These are phyloP conservation scores for Penicillium egyptiacum DNA, from an alignment of 495 filamentous ascomycete genomes.

Conservation along the genomic window DNA sequence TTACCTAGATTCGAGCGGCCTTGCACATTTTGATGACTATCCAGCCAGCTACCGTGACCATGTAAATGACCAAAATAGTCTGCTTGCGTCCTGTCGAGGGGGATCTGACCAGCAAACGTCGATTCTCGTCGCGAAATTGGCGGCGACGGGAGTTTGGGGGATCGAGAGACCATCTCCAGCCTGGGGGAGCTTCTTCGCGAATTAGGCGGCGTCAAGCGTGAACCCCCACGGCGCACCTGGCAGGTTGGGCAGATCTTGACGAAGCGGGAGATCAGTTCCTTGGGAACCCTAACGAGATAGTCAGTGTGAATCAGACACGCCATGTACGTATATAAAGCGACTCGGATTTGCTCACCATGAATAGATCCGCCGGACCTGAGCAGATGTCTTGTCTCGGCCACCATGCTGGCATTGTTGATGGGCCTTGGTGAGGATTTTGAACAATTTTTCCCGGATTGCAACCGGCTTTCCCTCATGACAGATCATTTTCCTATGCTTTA, in stretches of 20 bases:
- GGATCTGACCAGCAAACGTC: conserved; percentile 25
- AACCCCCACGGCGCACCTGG: conserved; percentile 47
- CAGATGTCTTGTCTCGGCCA: conserved; percentile 61
- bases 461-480: conserved; percentile 61
- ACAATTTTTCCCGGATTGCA: conserved; percentile 58
- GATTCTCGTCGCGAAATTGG: conserved; percentile 42
- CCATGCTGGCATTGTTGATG: conserved; percentile 60
- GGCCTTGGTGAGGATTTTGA: conserved; percentile 56
- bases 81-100: conserved; percentile 33
- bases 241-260: conserved; percentile 58
- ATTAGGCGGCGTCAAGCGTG: conserved; percentile 46
- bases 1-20: conserved; percentile 22
- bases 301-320: conserved; percentile 5
- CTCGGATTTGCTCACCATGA: conserved; percentile 48
- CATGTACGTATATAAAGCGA: not conserved
- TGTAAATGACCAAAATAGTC: conserved; percentile 37
- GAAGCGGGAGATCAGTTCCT: conserved; percentile 58
- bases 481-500: conserved; percentile 47
- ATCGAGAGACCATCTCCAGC: conserved; percentile 38
- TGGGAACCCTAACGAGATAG: conserved; percentile 49
- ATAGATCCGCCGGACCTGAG: conserved; percentile 56
- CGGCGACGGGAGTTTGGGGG: conserved; percentile 44
- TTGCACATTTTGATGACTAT: conserved; percentile 29
- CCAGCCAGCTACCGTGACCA: conserved; percentile 30
- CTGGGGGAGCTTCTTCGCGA: conserved; percentile 46